phyloP scores from a whole-genome alignment of 1,139 yeast genomes.

The Yamadazyma songkhlaensis region DNA sequence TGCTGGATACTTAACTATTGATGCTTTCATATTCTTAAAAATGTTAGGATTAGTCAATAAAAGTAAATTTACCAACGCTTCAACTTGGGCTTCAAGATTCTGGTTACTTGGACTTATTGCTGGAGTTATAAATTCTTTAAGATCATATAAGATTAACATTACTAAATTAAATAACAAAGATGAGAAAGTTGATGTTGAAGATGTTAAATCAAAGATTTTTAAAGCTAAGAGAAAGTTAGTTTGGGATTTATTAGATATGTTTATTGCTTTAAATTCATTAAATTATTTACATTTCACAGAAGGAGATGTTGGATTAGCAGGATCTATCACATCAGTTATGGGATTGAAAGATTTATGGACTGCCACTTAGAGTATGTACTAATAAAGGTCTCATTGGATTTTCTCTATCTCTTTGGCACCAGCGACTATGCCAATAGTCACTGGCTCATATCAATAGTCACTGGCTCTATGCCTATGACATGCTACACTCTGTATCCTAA shows the following conservation, averaged over 20 bases:
- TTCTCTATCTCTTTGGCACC: neutral
- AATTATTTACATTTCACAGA: slow-evolving; percentile 64
- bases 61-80: slow-evolving; percentile 32
- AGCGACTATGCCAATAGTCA: neutral
- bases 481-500: neutral
- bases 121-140: slow-evolving; percentile 56
- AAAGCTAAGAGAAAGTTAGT: slow-evolving; percentile 61
- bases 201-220: slow-evolving; percentile 31
- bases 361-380: slow-evolving; percentile 12
- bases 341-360: slow-evolving; percentile 78
- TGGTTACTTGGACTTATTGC: slow-evolving; percentile 77
- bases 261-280: slow-evolving; percentile 73
- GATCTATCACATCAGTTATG: slow-evolving; percentile 74
- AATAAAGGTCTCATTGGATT: neutral
- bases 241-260: slow-evolving; percentile 76
- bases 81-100: slow-evolving; percentile 55
- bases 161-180: slow-evolving; percentile 25
- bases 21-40: slow-evolving; percentile 70
- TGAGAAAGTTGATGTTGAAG: slow-evolving; percentile 30
- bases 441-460: too few relatives aligned
- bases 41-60: slow-evolving; percentile 41
- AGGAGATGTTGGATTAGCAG: slow-evolving; percentile 82
- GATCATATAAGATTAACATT: slow-evolving; percentile 30
- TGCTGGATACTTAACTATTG: slow-evolving; percentile 72
- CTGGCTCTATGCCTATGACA: neutral